phyloP scores from a whole-genome alignment of 495 filamentous ascomycete genomes.

The Ramalina intermedia region DNA sequence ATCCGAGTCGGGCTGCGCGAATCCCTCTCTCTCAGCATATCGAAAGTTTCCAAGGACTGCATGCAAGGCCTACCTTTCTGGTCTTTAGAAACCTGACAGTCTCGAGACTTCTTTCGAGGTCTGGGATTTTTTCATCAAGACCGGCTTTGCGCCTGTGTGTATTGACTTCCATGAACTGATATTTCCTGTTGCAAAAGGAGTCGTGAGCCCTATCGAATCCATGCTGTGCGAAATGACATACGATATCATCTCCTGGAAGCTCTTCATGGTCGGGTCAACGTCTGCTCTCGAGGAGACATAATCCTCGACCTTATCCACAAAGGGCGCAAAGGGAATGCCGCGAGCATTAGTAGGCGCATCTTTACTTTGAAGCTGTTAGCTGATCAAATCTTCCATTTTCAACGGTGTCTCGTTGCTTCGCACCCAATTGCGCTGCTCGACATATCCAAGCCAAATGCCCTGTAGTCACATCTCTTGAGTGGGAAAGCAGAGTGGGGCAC shows the following conservation, averaged over 20 bases:
- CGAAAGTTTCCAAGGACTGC: not conserved
- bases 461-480: too few species aligned
- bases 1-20: slow-evolving; percentile 29
- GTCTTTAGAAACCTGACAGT: slow-evolving; percentile 72
- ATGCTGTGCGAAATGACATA: slow-evolving; percentile 20
- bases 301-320: slow-evolving; percentile 91
- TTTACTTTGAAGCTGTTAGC: slow-evolving; percentile 18
- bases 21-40: not conserved
- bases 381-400: too few species aligned
- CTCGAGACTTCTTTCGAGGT: slow-evolving; percentile 95
- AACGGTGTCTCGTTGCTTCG: too few species aligned
- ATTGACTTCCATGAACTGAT: slow-evolving; percentile 98
- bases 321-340: slow-evolving; percentile 88
- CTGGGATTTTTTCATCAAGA: slow-evolving; percentile 86
- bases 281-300: slow-evolving; percentile 78
- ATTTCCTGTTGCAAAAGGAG: slow-evolving; percentile 46
- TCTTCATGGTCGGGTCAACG: slow-evolving; percentile 77
- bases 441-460: too few species aligned
- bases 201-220: not conserved
- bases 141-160: slow-evolving; percentile 68
- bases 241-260: slow-evolving; percentile 99
- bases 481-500: too few species aligned
- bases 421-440: too few species aligned
- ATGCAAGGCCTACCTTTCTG: slow-evolving; percentile 35
- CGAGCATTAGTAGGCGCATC: slow-evolving; percentile 68